Evolutionary conservation across 2,329 filamentous ascomycete genomes (phyloP).

Genomic region (Fusarium floridanum): DNA sequence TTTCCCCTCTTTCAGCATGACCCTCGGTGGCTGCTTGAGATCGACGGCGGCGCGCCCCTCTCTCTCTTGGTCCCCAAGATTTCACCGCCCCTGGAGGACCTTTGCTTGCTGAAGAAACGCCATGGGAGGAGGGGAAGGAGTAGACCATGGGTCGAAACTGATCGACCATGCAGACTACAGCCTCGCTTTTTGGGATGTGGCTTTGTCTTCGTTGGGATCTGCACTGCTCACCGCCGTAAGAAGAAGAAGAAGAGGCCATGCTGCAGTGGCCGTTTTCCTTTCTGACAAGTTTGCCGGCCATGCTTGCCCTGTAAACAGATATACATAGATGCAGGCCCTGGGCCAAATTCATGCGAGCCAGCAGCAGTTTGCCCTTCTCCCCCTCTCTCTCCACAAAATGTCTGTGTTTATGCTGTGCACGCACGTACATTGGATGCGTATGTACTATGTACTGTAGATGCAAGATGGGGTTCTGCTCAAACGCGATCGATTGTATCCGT

Average conservation of each 20-base stretch:
- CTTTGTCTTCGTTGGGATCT: conserved; percentile 19
- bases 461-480: conserved; percentile 38
- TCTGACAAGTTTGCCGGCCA: neutral
- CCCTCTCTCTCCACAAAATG: conserved; percentile 24
- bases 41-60: neutral
- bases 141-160: conserved; percentile 6
- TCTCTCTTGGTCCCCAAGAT: conserved; percentile 4
- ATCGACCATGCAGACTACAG: conserved; percentile 29
- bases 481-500: conserved; percentile 19
- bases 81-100: conserved; percentile 28
- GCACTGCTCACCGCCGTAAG: conserved; percentile 27
- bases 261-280: conserved; percentile 24
- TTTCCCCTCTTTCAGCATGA: neutral
- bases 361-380: conserved; percentile 19
- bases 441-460: conserved; percentile 25
- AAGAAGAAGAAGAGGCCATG: conserved; percentile 5
- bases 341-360: conserved; percentile 30
- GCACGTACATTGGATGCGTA: conserved; percentile 20
- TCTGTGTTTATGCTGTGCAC: conserved; percentile 35
- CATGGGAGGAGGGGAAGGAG: neutral
- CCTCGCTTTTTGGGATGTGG: conserved; percentile 33
- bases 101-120: conserved; percentile 11
- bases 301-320: neutral
- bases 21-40: neutral
- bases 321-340: conserved; percentile 16